Conservation (phyloP, 1,139 yeast species). For the Waltiozyma solani region DNA sequence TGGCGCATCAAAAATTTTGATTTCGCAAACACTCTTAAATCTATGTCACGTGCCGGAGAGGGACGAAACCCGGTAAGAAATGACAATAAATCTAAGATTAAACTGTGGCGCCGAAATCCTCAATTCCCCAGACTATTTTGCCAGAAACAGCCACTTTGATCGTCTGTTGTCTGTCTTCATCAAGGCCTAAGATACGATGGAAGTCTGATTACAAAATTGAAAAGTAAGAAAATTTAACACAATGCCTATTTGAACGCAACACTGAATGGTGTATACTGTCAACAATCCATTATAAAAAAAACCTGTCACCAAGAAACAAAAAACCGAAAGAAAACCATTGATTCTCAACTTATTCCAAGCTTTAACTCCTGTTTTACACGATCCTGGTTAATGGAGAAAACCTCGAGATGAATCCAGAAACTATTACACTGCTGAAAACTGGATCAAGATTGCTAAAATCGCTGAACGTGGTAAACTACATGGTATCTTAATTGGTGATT, state of each 20-base stretch:
- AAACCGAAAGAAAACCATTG: conserved; percentile 3
- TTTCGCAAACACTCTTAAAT: neutral
- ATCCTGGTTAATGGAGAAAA: conserved; percentile 31
- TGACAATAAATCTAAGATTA: neutral
- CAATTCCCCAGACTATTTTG: too few relatives aligned
- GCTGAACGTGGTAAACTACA: conserved; percentile 35
- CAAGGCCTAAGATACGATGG: too few relatives aligned
- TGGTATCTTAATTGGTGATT: conserved; percentile 37
- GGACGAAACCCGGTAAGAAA: neutral
- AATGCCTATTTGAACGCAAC: too few relatives aligned
- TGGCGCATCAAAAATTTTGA: neutral
- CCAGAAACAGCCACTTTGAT: too few relatives aligned
- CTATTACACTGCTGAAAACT: conserved; percentile 30
- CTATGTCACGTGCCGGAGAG: neutral
- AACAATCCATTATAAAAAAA: too few relatives aligned
- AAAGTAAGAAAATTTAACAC: too few relatives aligned
- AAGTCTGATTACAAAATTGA: neutral
- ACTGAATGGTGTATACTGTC: too few relatives aligned
- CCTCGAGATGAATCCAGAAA: conserved; percentile 26
- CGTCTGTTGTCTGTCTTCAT: too few relatives aligned
- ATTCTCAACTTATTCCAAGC: conserved; percentile 5
- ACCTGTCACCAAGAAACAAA: conserved; percentile 3
- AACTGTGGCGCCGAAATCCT: too few relatives aligned
- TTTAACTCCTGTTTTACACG: conserved; percentile 24
- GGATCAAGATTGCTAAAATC: conserved; percentile 32